Evolutionary conservation across 2,329 filamentous ascomycete species (phyloP).

Genomic region (Zymoseptoria pseudotritici): DNA sequence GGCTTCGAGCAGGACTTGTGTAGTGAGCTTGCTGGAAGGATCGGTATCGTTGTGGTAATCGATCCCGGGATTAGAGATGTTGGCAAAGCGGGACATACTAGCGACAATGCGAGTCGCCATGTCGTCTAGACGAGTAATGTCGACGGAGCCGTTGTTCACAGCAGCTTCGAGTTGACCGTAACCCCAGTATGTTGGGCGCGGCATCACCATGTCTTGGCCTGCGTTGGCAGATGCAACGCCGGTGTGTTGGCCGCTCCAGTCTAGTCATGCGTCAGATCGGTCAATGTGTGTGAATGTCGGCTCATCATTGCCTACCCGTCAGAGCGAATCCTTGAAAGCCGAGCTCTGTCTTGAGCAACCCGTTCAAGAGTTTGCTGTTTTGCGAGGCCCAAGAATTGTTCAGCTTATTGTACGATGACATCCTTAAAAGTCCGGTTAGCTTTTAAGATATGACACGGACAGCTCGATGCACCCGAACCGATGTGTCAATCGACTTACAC

Average conservation of each 20-base stretch:
- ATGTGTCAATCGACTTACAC: slow-evolving; percentile 2
- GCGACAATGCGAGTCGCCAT: slow-evolving; percentile 29
- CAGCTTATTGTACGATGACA: slow-evolving; percentile 69
- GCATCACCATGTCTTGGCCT: slow-evolving; percentile 29
- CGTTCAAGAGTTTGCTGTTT: slow-evolving; percentile 54
- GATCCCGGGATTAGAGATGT: slow-evolving; percentile 36
- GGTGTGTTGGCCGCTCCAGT: slow-evolving; percentile 34
- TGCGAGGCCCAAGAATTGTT: slow-evolving; percentile 63
- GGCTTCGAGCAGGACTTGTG: slow-evolving; percentile 29
- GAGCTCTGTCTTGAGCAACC: slow-evolving; percentile 58
- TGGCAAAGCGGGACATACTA: slow-evolving; percentile 19
- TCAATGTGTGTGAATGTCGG: not conserved
- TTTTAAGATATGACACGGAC: not conserved
- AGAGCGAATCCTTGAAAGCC: slow-evolving; percentile 37
- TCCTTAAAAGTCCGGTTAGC: slow-evolving; percentile 45
- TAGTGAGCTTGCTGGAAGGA: slow-evolving; percentile 28
- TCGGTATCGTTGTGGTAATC: slow-evolving; percentile 45
- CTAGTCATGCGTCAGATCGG: slow-evolving; percentile 22
- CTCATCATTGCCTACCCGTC: slow-evolving; percentile 11
- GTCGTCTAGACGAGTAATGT: slow-evolving; percentile 27
- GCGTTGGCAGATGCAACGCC: slow-evolving; percentile 24
- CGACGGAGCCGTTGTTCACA: slow-evolving; percentile 26
- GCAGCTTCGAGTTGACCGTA: slow-evolving; percentile 25
- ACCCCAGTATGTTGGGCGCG: slow-evolving; percentile 18
- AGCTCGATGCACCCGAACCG: no score